Evolutionary conservation across 352 stramenopile species (phyloP).

Genomic region (Globisporangium paroecandrum): DNA sequence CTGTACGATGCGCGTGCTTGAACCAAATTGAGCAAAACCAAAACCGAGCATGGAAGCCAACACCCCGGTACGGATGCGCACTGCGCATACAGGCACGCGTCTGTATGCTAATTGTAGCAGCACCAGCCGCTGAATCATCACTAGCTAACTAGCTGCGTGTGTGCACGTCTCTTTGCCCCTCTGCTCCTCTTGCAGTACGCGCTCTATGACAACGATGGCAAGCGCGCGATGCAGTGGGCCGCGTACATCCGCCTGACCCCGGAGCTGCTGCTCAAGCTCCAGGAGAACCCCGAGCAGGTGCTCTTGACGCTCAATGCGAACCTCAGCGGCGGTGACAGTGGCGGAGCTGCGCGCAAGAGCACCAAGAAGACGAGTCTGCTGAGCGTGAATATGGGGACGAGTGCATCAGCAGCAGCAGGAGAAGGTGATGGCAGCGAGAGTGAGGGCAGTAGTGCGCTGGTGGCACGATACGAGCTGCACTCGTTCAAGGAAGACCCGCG

Average conservation of each 20-base stretch:
- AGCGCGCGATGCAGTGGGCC: constrained; percentile 41
- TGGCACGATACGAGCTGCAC: constrained; percentile 67
- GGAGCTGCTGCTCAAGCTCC: constrained; percentile 64
- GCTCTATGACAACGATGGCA: constrained; percentile 49
- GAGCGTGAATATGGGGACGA: constrained; percentile 26
- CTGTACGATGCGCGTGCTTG: not conserved
- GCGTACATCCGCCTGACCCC: constrained; percentile 73
- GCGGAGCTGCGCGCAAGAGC: constrained; percentile 7
- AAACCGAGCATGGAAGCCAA: constrained; percentile 15
- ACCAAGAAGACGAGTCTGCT: constrained; percentile 52
- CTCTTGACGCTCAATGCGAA: constrained; percentile 28
- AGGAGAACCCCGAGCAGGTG: constrained; percentile 26
- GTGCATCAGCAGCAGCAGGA: not conserved
- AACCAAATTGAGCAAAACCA: not conserved
- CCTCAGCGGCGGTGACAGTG: constrained; percentile 12
- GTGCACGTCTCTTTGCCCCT: not conserved
- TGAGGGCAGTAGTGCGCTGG: constrained; percentile 14
- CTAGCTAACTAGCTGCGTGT: not conserved
- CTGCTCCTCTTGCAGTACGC: constrained; percentile 43
- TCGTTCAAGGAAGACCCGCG: constrained; percentile 66
- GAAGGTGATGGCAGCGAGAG: constrained; percentile 11
- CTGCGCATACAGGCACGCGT: not conserved
- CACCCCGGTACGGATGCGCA: constrained; percentile 2
- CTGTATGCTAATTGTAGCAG: not conserved
- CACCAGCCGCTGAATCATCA: not conserved